A percentile compares a stretch with the other conserved stretches of the same genome.
Evolutionary conservation across 495 filamentous ascomycete genomes (phyloP).

Genomic region (Xanthoparmelia taractica): DNA sequence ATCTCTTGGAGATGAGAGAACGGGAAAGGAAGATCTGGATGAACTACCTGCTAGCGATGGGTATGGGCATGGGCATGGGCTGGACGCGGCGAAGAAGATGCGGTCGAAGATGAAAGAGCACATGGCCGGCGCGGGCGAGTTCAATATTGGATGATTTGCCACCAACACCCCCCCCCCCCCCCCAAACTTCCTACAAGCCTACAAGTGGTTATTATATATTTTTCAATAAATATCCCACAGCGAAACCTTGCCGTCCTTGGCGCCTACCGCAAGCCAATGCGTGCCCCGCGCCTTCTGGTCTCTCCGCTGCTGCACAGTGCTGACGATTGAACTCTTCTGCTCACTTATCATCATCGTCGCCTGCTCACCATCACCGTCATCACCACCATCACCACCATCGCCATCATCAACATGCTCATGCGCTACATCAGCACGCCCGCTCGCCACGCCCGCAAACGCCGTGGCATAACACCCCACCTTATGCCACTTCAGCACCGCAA

Average conservation of each 20-base stretch:
- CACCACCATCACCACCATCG: background rate
- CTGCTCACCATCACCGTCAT: background rate
- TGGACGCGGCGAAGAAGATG: conserved; percentile 67
- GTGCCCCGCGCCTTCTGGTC: conserved; percentile 55
- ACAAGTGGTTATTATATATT: no score
- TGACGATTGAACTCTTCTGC: background rate
- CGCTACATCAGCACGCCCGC: no score
- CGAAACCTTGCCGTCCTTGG: conserved; percentile 93
- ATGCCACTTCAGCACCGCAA: conserved; percentile 96
- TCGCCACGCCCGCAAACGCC: conserved; percentile 60
- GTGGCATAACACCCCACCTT: conserved; percentile 81
- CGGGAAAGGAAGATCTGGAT: conserved; percentile 34
- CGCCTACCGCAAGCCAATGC: conserved; percentile 86
- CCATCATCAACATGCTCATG: background rate
- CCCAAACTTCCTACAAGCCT: no score
- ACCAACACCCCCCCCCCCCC: no score
- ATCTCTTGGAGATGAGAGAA: conserved; percentile 16
- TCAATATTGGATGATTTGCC: conserved; percentile 81
- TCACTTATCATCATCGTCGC: background rate
- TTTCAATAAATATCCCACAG: conserved; percentile 88
- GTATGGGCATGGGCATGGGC: no score
- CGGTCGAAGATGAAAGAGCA: conserved; percentile 70
- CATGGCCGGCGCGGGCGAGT: conserved; percentile 70
- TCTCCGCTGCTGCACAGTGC: conserved; percentile 52
- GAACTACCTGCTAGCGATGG: conserved; percentile 39